phyloP scores from a whole-genome alignment of 2,329 filamentous ascomycete genomes.

The Pyricularia pennisetigena region DNA sequence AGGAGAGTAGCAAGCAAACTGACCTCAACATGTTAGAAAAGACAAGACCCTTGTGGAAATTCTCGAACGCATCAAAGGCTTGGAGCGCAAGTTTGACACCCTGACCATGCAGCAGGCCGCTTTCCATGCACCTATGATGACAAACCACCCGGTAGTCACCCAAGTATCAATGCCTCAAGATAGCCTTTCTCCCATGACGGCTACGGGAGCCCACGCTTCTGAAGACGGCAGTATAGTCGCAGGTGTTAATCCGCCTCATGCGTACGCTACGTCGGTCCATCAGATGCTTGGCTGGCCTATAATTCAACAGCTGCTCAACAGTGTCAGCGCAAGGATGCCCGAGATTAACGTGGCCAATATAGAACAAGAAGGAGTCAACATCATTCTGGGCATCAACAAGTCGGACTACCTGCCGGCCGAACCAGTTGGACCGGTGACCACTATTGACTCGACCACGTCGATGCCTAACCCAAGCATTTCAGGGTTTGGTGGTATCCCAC shows the following conservation, averaged over 20 bases:
- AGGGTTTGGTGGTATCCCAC: conserved; percentile 8
- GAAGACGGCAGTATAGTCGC: conserved; percentile 8
- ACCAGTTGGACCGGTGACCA: conserved; percentile 6
- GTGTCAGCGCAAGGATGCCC: conserved; percentile 19
- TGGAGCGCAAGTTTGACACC: conserved; percentile 46
- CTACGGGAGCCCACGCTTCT: neutral
- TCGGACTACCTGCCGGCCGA: conserved; percentile 11
- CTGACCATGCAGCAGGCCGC: conserved; percentile 17
- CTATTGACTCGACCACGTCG: conserved; percentile 2
- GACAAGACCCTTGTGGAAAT: conserved; percentile 54
- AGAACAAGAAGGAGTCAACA: conserved; percentile 25
- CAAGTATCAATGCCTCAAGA: neutral
- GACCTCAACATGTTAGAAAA: conserved; percentile 32
- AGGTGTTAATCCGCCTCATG: conserved; percentile 14
- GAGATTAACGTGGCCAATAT: conserved; percentile 20
- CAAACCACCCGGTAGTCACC: neutral
- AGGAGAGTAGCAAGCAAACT: neutral
- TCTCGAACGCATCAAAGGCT: conserved; percentile 40
- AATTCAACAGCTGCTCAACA: conserved; percentile 28
- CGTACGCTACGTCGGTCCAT: conserved; percentile 31
- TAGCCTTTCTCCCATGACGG: neutral
- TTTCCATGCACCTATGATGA: neutral
- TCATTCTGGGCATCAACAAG: conserved; percentile 22
- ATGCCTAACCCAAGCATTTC: conserved; percentile 5
- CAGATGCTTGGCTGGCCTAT: conserved; percentile 42